Evolutionary conservation across 2,329 filamentous ascomycete species (phyloP), one percentile per base, ranked within the genome.

Genomic region (Blumeriella jaapii): DNA sequence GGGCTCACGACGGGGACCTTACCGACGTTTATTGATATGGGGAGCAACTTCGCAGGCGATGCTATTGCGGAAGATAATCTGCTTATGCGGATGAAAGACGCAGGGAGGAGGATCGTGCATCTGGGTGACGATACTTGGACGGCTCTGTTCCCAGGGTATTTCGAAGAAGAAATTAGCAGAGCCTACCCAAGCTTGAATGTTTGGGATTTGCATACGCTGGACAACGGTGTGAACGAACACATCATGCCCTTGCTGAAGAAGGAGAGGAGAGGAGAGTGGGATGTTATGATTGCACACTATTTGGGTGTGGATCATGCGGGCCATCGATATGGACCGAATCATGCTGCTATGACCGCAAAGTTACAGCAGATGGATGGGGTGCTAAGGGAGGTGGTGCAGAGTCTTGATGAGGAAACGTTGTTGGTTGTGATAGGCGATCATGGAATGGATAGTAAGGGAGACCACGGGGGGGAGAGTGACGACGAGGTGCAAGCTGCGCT

Each of bases 81-180:
- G 29, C 62, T 84, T 10, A 68, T 69, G 35, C 78, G 83, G 50
- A 51, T 83, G 41, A 68, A 64, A 37, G 62, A 67, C 49, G 70
- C 73, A 11, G 74, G 75, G 22, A 81, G 85, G 65, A 82, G 71
- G 45, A 74, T 98, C 47, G 91, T 87, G 5, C 93, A 98, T 53
- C 64, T 98, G 23, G 91, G 91, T n/a, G 91, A 98, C 57, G 89
- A 98, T 60, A 98, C 91, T 4, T 98, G 91, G 91, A 82, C 86
- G 47, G 71, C 84, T 27, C 65, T 98, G 11, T 98, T 96, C 55
- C 91, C 91, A 0, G 83, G 71, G n/a, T 86, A 93, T 58, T 98
- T 98, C 52, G 79, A 94, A 56, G 64, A 77, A 6, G 82, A 89
- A 38, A 74, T 95, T 38, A 94, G 87, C 48, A 74, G 69, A 49